Evolutionary conservation across 192 early-diverging fungal species (phyloP).

Genomic region (Powellomyces hirtus): DNA sequence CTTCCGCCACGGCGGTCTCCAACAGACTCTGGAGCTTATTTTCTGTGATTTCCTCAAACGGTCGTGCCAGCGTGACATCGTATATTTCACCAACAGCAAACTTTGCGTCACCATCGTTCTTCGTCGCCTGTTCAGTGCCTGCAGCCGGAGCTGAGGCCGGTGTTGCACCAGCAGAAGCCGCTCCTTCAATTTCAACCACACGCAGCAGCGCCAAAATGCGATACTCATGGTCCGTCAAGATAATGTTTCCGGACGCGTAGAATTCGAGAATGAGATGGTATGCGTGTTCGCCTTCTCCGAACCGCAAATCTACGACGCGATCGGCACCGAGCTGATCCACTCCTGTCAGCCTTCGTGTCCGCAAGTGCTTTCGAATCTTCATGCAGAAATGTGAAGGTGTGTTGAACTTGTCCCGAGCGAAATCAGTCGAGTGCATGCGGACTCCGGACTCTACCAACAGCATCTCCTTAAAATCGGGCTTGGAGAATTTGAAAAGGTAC

Average conservation of each 20-base stretch:
- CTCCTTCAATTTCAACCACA: conserved; percentile 52
- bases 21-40: conserved; percentile 56
- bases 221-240: conserved; percentile 87
- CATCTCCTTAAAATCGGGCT: conserved; percentile 84
- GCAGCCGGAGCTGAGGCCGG: not conserved
- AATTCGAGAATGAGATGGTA: conserved; percentile 57
- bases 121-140: not conserved
- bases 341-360: conserved; percentile 71
- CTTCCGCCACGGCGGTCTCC: conserved; percentile 35
- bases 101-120: conserved; percentile 29
- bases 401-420: conserved; percentile 78
- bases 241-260: conserved; percentile 82
- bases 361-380: conserved; percentile 92
- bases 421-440: conserved; percentile 89
- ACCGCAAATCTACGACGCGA: conserved; percentile 89
- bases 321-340: conserved; percentile 87
- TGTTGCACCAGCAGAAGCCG: not conserved
- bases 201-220: conserved; percentile 82
- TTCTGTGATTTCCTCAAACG: conserved; percentile 54
- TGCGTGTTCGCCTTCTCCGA: conserved; percentile 66
- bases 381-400: conserved; percentile 84
- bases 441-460: conserved; percentile 92
- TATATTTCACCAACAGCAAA: conserved; percentile 88
- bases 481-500: conserved; percentile 89
- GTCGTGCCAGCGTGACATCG: conserved; percentile 55